Evolutionary conservation across 257 asterid species (phyloP).

Genomic region (Avicennia marina): DNA sequence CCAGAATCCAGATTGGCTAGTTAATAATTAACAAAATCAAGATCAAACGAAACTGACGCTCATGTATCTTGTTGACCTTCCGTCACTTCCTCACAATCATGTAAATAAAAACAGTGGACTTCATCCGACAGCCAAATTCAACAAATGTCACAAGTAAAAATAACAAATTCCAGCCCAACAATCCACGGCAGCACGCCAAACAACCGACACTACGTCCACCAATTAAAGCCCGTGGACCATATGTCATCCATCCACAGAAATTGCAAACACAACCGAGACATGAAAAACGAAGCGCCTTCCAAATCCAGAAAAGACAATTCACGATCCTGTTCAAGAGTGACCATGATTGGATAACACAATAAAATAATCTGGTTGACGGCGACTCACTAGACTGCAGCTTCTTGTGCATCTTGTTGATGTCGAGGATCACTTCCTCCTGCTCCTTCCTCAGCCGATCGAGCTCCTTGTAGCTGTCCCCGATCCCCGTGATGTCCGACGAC

Average conservation of each 20-base stretch:
- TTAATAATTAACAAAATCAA: not conserved
- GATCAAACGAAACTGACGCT: not conserved
- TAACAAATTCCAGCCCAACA: not conserved
- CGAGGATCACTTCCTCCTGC: conserved; percentile 70
- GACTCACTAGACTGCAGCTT: conserved; percentile 76
- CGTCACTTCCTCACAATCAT: not conserved
- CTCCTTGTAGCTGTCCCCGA: conserved; percentile 72
- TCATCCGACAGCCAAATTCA: conserved; percentile 14
- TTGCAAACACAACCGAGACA: conserved; percentile 14
- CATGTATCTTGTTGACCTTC: not conserved
- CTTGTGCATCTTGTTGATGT: conserved; percentile 91
- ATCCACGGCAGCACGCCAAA: conserved; percentile 1
- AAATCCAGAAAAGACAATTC: conserved; percentile 4
- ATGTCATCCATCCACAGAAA: not conserved
- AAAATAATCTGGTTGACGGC: not conserved
- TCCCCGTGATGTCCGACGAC: conserved; percentile 67
- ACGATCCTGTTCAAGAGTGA: conserved; percentile 15
- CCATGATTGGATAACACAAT: not conserved
- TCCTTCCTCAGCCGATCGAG: conserved; percentile 93
- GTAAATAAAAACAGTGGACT: conserved; percentile 9
- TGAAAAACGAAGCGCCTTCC: not conserved
- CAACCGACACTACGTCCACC: too few species aligned
- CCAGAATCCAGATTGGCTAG: not conserved
- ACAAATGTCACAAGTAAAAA: conserved; percentile 17
- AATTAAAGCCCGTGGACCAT: too few species aligned